Conservation (phyloP, 179 eudicot genomes). For the Silene coronaria region DNA sequence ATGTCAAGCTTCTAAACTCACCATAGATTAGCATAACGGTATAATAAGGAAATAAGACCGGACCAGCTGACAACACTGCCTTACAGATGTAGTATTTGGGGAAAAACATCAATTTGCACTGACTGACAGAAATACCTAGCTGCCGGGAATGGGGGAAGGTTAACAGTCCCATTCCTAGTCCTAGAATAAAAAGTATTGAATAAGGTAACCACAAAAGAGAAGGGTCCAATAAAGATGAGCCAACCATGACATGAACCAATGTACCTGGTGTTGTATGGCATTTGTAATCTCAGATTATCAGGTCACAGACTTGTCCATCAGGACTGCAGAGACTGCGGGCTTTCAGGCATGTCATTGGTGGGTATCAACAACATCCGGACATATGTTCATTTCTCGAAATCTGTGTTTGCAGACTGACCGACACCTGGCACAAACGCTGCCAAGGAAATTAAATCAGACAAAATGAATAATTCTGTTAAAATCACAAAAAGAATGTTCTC, state of each 20-base stretch:
- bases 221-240: constrained; percentile 9
- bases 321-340: constrained; percentile 6
- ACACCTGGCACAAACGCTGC: constrained; percentile 5
- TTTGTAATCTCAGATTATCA: background rate
- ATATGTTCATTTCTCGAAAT: constrained; percentile 4
- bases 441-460: constrained; percentile 9
- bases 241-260: constrained; percentile 24
- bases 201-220: constrained; percentile 14
- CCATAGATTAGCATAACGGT: constrained; percentile 12
- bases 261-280: constrained; percentile 15
- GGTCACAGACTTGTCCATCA: background rate
- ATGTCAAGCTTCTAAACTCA: constrained; percentile 15
- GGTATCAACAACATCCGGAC: constrained; percentile 13
- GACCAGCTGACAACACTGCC: constrained; percentile 20
- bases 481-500: background rate
- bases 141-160: constrained; percentile 7
- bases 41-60: background rate
- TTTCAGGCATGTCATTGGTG: background rate
- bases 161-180: constrained; percentile 10
- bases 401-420: background rate
- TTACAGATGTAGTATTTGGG: constrained; percentile 12
- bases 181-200: constrained; percentile 18
- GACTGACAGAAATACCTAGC: background rate
- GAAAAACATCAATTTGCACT: background rate
- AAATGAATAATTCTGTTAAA: constrained; percentile 1